These are phyloP conservation scores for Triticum monococcum DNA, from an alignment of 176 grass and related monocot species.

Conservation along the genomic window DNA sequence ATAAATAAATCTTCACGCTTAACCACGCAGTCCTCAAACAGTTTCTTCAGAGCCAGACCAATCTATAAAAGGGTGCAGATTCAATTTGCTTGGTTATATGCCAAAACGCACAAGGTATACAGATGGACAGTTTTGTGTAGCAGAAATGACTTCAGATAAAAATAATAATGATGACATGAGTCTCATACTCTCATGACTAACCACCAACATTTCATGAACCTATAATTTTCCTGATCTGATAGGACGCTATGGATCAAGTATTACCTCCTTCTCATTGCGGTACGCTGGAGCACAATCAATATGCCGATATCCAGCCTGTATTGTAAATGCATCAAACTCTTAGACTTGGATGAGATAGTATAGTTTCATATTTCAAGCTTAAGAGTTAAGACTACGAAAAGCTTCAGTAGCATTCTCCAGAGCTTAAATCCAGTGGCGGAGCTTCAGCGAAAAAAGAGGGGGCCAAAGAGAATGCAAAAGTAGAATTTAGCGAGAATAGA, in stretches of 20 bases:
- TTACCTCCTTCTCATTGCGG: conserved; percentile 68
- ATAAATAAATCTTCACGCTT: conserved; percentile 62
- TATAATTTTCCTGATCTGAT: background rate
- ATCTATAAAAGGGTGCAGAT: conserved; percentile 21
- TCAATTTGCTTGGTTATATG: background rate
- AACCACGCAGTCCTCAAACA: conserved; percentile 52
- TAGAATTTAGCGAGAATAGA: background rate
- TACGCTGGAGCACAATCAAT: conserved; percentile 68
- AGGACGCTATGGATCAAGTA: background rate
- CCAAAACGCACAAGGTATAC: background rate
- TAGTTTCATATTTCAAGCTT: background rate
- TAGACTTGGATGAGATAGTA: background rate
- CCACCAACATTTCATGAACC: background rate
- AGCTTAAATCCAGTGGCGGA: background rate
- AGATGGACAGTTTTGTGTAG: background rate
- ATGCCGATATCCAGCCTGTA: conserved; percentile 74
- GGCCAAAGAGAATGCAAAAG: background rate
- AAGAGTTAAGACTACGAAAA: background rate
- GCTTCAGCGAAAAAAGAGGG: background rate
- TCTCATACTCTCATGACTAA: background rate
- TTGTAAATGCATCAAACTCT: background rate
- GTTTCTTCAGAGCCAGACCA: conserved; percentile 52
- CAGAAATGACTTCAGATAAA: background rate
- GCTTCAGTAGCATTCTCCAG: background rate
- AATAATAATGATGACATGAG: background rate